Base-by-base conservation (phyloP, 2,329 filamentous ascomycete genomes). In the Claviceps sp. region DNA sequence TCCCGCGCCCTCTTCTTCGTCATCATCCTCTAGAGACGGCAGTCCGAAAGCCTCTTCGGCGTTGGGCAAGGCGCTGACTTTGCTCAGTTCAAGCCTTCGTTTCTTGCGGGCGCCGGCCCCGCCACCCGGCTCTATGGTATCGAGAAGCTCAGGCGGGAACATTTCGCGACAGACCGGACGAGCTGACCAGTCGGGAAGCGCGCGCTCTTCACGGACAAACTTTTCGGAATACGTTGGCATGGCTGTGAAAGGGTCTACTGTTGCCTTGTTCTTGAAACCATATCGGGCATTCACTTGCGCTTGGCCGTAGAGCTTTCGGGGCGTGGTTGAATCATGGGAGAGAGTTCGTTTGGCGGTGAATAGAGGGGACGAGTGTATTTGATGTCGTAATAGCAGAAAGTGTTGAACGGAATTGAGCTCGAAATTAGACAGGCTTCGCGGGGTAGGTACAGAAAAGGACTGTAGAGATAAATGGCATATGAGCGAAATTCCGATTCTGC, bases 241-340 rank as follows among this genome's bases (percentile, higher is more conserved):
- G 42, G 74, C 70, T n/a, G 70, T 72, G 62, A 82, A 82, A 20
- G 78, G 76, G 61, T 81, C 77, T 48, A 76, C 59, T 13, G 74
- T 77, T 40, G 77, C 77, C 58, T 74, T 76, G 65, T 68, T 79
- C 62, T 72, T 73, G 58, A 75, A 65, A 55, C 72, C 75, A 65
- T 76, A 81, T 51, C 72, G 73, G 56, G 73, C 72, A 64, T 81
- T 81, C 61, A 74, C 66, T 64, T 81, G 78, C n/a, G 74, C 70
- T 59, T 78, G 77, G 57, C 76, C 76, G 64, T 81, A 81, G 62
- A 60, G 65, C 55, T 66, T 70, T 50, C 66, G 62, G 36, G 65
- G 66, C 14, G 63, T 67, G 5, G 67, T 65, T 5, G 71, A 68
- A 36, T 73, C 72, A 50, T 64, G 61, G 14, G 63, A 58, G 24